Evolutionary conservation across 495 filamentous ascomycete genomes (phyloP), one percentile per base, ranked within the genome.

Genomic region (Pyrenula aspistea): DNA sequence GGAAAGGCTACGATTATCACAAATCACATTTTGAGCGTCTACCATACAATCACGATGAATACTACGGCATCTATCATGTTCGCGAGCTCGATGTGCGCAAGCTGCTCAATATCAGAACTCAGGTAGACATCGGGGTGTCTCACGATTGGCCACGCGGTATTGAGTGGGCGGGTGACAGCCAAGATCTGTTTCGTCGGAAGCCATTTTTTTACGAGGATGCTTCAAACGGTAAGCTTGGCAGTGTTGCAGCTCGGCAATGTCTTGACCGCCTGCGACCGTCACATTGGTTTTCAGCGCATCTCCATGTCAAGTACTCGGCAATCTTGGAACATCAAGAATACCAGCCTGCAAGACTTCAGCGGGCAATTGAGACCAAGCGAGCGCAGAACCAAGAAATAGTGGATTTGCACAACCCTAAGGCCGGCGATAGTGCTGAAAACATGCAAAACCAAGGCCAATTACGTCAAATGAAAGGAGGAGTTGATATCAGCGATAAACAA

Each of bases 211-310:
- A 79, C 56, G 66, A 76, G 22, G 93, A 98, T 65, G 91, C 90
- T 1, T 66, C 70, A 24, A 75, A 78, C 36, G 89, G 90, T 0
- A 80, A 65, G 25, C 70, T 98, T 3, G 93, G 93, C 0, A 96
- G 80, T 57, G 67, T 74, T 2, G 91, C 93, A 0, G 91, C 89
- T 0, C 77, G 75, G 59, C 80, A 86, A 50, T 83, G 95, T 3
- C 77, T 97, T 63, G 83, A 93, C 63, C 77, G 88, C 24, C 71
- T 97, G 42, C 77, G 88, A 25, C 93, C 93, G 2, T 71, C 77
- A 0, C 87, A 89, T 64, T 98, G 93, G 93, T 95, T 97, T 68
- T 88, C 91, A 10, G 93, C 91, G 1, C 93, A 98, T 68, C 59
- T 96, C 65, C 93, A 98, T 68, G 83, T 85, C 66, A 91, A 89